phyloP scores from a whole-genome alignment of 2,329 filamentous ascomycete genomes.

The Curvularia sp. region DNA sequence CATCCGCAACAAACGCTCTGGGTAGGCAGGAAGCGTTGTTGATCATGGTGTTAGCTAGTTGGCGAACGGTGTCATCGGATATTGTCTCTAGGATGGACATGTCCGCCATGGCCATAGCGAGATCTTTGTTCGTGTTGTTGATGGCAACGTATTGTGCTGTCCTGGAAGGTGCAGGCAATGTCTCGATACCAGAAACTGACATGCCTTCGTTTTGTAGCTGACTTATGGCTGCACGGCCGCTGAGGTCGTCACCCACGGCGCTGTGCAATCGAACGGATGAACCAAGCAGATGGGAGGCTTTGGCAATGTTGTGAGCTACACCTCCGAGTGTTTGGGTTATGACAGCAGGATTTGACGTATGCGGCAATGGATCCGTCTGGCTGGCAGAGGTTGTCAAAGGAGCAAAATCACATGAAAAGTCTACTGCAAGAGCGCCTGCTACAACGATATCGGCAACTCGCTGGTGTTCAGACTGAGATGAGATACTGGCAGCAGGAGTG shows the following conservation, averaged over 20 bases:
- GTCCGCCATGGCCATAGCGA: constrained; percentile 94
- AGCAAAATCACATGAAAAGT: constrained; percentile 82
- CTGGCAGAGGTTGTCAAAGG: constrained; percentile 53
- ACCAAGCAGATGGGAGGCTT: constrained; percentile 76
- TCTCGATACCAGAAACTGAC: constrained; percentile 66
- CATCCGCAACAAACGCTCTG: constrained; percentile 85
- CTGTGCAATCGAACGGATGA: constrained; percentile 77
- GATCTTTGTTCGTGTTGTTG: constrained; percentile 82
- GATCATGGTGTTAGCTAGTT: constrained; percentile 27
- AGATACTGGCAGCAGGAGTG: constrained; percentile 14
- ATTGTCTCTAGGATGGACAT: constrained; percentile 78
- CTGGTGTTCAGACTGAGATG: constrained; percentile 9
- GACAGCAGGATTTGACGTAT: constrained; percentile 85
- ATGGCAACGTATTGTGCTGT: constrained; percentile 93
- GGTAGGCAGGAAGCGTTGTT: constrained; percentile 50
- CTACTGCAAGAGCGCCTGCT: constrained; percentile 87
- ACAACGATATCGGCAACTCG: constrained; percentile 71
- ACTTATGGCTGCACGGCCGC: constrained; percentile 75
- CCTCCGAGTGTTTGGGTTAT: constrained; percentile 88
- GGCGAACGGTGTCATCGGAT: constrained; percentile 27
- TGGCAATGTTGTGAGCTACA: constrained; percentile 89
- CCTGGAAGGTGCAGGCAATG: constrained; percentile 57
- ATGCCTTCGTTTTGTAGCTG: constrained; percentile 71
- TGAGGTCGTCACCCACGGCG: constrained; percentile 78
- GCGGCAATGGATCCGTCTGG: constrained; percentile 60